These are phyloP conservation scores for Sordaria brevicollis DNA, from an alignment of 495 filamentous ascomycete species.

Conservation along the genomic window DNA sequence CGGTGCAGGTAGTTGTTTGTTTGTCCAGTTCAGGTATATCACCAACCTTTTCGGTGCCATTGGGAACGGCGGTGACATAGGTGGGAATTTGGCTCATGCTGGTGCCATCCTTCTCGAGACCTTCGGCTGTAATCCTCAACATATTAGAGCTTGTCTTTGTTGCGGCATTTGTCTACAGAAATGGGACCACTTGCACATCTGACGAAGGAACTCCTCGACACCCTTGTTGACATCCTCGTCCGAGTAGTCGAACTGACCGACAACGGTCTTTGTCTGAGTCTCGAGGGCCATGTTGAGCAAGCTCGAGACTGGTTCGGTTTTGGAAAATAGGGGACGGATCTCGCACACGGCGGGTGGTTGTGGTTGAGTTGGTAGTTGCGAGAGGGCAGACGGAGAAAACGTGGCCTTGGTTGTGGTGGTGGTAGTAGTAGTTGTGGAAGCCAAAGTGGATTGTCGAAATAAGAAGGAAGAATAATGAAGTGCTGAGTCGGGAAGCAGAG, in stretches of 20 bases:
- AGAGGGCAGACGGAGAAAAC: slow-evolving; percentile 31
- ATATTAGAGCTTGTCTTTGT: neutral
- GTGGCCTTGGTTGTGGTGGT: slow-evolving; percentile 19
- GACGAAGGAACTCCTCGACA: slow-evolving; percentile 71
- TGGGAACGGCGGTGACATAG: slow-evolving; percentile 89
- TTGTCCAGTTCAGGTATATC: no score
- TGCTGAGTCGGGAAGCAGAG: slow-evolving; percentile 23
- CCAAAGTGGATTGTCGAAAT: slow-evolving; percentile 18
- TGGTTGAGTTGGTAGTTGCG: slow-evolving; percentile 14
- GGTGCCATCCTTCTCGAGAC: slow-evolving; percentile 64
- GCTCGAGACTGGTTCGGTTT: slow-evolving; percentile 33
- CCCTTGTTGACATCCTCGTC: slow-evolving; percentile 67
- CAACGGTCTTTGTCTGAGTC: slow-evolving; percentile 66
- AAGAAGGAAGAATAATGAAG: slow-evolving; percentile 26
- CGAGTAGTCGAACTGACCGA: slow-evolving; percentile 76
- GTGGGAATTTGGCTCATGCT: slow-evolving; percentile 93
- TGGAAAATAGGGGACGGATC: slow-evolving; percentile 37
- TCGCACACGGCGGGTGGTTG: slow-evolving; percentile 28
- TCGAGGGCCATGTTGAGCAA: slow-evolving; percentile 48
- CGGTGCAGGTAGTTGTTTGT: neutral
- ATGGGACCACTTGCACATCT: slow-evolving; percentile 54
- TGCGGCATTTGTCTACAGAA: neutral
- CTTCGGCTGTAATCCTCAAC: slow-evolving; percentile 47
- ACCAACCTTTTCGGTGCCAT: slow-evolving; percentile 86
- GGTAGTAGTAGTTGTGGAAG: neutral